Conservation (phyloP, 495 filamentous ascomycete genomes). For the Jackrogersella multiformis region DNA sequence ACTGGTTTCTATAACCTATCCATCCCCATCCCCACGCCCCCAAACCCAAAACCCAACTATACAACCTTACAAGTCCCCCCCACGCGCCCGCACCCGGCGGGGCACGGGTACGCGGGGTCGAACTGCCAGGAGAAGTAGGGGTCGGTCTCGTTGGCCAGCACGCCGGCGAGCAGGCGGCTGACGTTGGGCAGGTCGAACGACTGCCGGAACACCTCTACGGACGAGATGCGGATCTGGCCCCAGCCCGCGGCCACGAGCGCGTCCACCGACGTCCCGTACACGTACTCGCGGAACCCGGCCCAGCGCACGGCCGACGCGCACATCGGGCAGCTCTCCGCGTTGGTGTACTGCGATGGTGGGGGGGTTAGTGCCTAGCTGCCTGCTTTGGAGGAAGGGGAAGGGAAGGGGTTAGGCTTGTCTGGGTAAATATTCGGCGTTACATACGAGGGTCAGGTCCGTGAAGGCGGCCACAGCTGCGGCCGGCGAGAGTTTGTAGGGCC, state of each 20-base stretch:
- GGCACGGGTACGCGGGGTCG: constrained; percentile 53
- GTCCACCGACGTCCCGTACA: constrained; percentile 62
- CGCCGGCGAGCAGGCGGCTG: constrained; percentile 50
- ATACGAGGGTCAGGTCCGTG: too few species aligned
- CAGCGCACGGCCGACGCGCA: constrained; percentile 66
- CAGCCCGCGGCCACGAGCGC: constrained; percentile 57
- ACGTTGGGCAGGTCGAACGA: constrained; percentile 49
- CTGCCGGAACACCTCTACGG: constrained; percentile 56
- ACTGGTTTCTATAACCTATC: too few species aligned
- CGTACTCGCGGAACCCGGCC: constrained; percentile 63
- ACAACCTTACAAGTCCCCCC: constrained; percentile 29
- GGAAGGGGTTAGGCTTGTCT: too few species aligned
- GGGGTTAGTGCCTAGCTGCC: too few species aligned
- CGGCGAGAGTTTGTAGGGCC: constrained; percentile 53
- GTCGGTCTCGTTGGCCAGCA: constrained; percentile 63
- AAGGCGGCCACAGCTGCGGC: constrained; percentile 55
- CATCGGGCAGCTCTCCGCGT: constrained; percentile 67
- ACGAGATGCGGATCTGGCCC: constrained; percentile 59
- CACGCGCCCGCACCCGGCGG: constrained; percentile 52
- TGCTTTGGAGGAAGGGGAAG: too few species aligned
- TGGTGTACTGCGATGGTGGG: constrained; percentile 66
- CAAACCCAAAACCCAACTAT: too few species aligned
- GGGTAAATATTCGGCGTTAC: too few species aligned
- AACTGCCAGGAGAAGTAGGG: constrained; percentile 63
- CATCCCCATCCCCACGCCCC: too few species aligned